Base-by-base conservation (phyloP, 1,284 basidiomycete genomes). In the Cryptococcus maquisensis region DNA sequence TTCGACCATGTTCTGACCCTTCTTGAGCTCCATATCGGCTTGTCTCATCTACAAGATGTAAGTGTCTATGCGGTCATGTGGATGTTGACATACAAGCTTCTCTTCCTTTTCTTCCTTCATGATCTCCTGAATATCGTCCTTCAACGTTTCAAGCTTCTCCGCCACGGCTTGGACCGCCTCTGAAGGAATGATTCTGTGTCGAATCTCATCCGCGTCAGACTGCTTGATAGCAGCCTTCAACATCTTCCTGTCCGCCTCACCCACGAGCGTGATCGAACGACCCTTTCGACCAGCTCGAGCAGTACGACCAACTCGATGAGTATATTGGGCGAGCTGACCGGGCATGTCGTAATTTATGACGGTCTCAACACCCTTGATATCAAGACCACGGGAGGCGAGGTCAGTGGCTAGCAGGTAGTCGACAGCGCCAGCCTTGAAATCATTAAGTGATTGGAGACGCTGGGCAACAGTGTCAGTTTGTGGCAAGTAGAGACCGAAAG, bases 311-410 rank as follows among this genome's bases (percentile, higher is more conserved):
- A 98, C 94, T 56, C 95, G 88, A 76, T 98, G 95, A 37, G 97
- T 81, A 77, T 98, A 98, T 68, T 94, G 91, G 12, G 91, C 86
- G 40, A 97, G 81, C 68, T 95, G 90, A 18, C 84, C 83, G 3
- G 95, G 94, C 94, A 98, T 96, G 75, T 98, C 94, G 72, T 93
- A 97, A 76, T 98, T 98, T 72, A 97, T 91, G 54, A 98, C 91
- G 0, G 91, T 94, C 69, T 96, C 89, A n/a, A 97, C 87, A 18
- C 93, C 94, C 68, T 94, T 95, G 79, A 98, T 97, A 78, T 98
- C 94, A 32, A 98, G 81, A 76, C 94, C 94, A 64, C 94, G 86
- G 58, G 91, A 90, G 23, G 95, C 95, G 20, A 98, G 81, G 75
- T 98, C 95, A 1, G 95, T 98, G 1, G 94, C 94, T 80, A 98